Conservation (phyloP, 176 grass and related monocot genomes). For the Musa acuminata region DNA sequence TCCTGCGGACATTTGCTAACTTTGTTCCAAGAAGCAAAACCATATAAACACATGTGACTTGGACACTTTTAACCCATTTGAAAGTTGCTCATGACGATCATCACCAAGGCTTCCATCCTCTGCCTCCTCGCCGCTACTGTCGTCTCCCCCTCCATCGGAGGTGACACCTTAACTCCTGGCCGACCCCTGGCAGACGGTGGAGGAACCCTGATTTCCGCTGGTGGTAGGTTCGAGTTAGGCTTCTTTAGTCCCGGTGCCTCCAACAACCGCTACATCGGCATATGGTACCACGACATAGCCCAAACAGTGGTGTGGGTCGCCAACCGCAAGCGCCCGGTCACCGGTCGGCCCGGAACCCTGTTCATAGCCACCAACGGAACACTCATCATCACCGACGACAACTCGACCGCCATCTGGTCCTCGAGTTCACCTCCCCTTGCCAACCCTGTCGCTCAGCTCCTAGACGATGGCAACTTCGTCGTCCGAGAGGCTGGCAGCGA, state of each 20-base stretch:
- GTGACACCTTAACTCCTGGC: background rate
- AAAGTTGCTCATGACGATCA: too few relatives aligned
- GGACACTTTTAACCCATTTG: too few relatives aligned
- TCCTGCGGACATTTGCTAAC: too few relatives aligned
- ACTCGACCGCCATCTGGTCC: background rate
- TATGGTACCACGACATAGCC: constrained; percentile 7
- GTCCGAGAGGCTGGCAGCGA: background rate
- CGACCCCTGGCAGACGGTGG: background rate
- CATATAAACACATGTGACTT: too few relatives aligned
- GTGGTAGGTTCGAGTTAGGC: background rate
- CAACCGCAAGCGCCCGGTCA: background rate
- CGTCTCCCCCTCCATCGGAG: background rate
- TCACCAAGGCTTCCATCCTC: background rate
- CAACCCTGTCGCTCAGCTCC: background rate
- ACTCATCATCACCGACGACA: background rate
- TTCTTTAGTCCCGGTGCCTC: constrained; percentile 2
- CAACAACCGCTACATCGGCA: constrained; percentile 12
- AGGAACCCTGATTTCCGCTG: background rate
- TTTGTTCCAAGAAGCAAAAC: too few relatives aligned
- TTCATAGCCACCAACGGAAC: background rate
- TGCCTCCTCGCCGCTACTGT: background rate
- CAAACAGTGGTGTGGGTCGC: constrained; percentile 7
- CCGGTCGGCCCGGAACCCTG: background rate
- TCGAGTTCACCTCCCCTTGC: background rate
- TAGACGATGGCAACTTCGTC: constrained; percentile 1